Conservation (phyloP, 2,329 filamentous ascomycete genomes). For the Cladophialophora immunda region DNA sequence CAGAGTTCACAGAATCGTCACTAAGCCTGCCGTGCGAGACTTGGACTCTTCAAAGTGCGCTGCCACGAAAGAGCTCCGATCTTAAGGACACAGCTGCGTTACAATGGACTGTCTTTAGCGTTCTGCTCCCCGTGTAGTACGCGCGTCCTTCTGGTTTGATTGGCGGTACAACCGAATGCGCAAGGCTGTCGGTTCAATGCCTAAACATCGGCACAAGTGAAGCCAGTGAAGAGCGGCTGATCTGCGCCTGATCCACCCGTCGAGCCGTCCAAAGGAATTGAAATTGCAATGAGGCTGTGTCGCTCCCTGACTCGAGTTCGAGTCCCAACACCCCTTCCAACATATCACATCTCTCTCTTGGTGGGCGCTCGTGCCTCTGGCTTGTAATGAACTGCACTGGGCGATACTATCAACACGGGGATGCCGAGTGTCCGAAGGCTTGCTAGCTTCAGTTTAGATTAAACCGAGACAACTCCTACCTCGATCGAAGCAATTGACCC, state of each 20-base stretch:
- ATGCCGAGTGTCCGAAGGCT: neutral
- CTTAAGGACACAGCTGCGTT: neutral
- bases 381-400: neutral
- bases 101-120: neutral
- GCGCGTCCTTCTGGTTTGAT: neutral
- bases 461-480: neutral
- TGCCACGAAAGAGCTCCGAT: neutral
- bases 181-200: neutral
- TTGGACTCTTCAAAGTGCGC: neutral
- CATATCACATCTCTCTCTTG: neutral
- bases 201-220: neutral
- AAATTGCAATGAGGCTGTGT: neutral
- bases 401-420: neutral
- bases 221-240: neutral
- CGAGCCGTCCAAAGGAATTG: neutral
- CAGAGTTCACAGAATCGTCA: neutral
- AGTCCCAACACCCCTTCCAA: neutral
- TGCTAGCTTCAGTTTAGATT: neutral
- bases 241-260: neutral
- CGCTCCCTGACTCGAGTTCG: neutral
- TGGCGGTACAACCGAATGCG: neutral
- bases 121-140: neutral
- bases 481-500: neutral
- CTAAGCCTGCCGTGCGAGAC: neutral
- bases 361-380: neutral